These are phyloP conservation scores for Dillenia suffruticosa DNA, from an alignment of 164 flowering plant species.

Conservation along the genomic window DNA sequence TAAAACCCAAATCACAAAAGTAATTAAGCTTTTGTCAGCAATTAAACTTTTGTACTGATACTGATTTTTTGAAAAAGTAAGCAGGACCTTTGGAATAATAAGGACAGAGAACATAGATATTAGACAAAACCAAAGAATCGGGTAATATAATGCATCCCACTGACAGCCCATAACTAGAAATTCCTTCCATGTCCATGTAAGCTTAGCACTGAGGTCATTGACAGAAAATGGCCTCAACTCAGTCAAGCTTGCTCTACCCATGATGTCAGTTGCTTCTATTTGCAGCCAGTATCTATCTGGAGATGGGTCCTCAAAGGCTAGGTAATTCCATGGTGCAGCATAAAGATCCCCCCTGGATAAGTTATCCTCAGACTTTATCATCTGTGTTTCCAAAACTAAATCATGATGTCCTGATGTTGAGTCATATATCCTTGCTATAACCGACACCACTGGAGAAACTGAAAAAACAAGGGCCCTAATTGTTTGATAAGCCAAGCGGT, in stretches of 20 bases:
- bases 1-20: conserved; percentile 43
- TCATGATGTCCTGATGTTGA: conserved; percentile 42
- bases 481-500: conserved; percentile 36
- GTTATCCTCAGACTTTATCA: conserved; percentile 44
- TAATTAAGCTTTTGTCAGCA: conserved; percentile 35
- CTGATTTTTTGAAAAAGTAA: conserved; percentile 32
- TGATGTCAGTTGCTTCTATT: conserved; percentile 69
- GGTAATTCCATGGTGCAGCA: conserved; percentile 67
- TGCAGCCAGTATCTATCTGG: conserved; percentile 80
- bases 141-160: conserved; percentile 73
- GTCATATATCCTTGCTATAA: conserved; percentile 72
- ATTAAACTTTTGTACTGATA: conserved; percentile 41
- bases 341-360: conserved; percentile 61
- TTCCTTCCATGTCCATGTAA: conserved; percentile 88
- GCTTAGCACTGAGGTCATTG: conserved; percentile 46
- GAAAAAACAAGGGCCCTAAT: conserved; percentile 84
- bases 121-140: conserved; percentile 56
- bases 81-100: conserved; percentile 48
- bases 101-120: conserved; percentile 36
- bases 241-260: conserved; percentile 44
- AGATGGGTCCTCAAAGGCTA: conserved; percentile 80
- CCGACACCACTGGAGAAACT: conserved; percentile 46
- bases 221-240: conserved; percentile 79
- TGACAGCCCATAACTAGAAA: conserved; percentile 90
- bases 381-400: conserved; percentile 54